These are phyloP conservation scores for apple (Malus domestica) DNA, from an alignment of 306 rosid species.

Conservation along the genomic window DNA sequence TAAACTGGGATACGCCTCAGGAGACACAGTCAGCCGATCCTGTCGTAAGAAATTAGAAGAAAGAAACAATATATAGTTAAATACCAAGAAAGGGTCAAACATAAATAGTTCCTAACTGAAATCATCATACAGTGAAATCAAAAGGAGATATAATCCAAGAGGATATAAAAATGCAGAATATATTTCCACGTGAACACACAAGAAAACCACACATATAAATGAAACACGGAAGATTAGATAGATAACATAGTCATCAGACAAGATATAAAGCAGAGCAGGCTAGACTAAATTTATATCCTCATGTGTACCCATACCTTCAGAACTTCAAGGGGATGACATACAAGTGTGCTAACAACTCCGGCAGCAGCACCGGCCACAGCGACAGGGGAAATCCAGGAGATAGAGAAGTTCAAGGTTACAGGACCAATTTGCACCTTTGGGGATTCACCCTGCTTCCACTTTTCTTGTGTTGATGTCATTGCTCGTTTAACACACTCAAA, in stretches of 20 bases:
- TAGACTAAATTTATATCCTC: not conserved
- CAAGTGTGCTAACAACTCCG: constrained; percentile 72
- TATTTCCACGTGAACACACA: not conserved
- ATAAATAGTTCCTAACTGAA: not conserved
- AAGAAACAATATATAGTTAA: constrained; percentile 5
- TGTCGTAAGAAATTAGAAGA: constrained; percentile 30
- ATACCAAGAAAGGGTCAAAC: not conserved
- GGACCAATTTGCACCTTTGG: constrained; percentile 64
- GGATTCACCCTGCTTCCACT: constrained; percentile 41
- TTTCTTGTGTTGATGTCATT: constrained; percentile 63
- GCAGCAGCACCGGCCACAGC: constrained; percentile 98
- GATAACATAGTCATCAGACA: not conserved
- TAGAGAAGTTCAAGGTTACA: constrained; percentile 44
- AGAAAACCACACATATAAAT: not conserved
- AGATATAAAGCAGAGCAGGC: not conserved
- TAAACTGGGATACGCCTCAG: constrained; percentile 76
- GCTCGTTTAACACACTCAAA: constrained; percentile 79
- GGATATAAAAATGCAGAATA: not conserved
- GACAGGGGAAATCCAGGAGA: constrained; percentile 88
- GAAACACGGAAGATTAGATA: not conserved
- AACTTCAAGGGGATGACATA: constrained; percentile 94
- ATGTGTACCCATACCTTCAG: constrained; percentile 58
- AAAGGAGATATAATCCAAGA: not conserved
- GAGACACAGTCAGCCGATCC: constrained; percentile 89
- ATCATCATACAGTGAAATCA: not conserved